Percentiles rank a stretch among this genome's conserved stretches.
phyloP scores from a whole-genome alignment of 2,329 filamentous ascomycete genomes.

The Ceratocystis alfenasii region DNA sequence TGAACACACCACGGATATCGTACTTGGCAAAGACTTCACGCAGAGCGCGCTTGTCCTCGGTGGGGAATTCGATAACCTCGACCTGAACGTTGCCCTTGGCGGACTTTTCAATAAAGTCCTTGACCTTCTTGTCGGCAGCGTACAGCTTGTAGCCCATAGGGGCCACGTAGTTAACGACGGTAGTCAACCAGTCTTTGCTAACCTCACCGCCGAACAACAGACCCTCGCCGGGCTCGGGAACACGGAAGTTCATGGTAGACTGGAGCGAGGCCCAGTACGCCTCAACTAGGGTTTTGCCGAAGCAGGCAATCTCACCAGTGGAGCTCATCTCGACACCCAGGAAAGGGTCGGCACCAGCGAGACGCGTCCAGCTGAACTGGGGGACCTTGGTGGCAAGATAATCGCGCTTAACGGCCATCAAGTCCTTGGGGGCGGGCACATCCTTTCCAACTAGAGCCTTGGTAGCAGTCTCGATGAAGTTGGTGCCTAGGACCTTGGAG shows the following conservation, averaged over 20 bases:
- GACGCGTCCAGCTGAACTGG: constrained; percentile 97
- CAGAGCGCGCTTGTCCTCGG: constrained; percentile 85
- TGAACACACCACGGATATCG: constrained; percentile 91
- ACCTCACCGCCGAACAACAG: constrained; percentile 85
- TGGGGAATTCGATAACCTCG: constrained; percentile 93
- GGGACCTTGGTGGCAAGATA: constrained; percentile 96
- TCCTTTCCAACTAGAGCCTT: constrained; percentile 78
- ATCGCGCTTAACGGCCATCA: constrained; percentile 80
- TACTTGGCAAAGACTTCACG: constrained; percentile 95
- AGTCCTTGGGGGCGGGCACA: constrained; percentile 72
- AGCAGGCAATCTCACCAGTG: constrained; percentile 97
- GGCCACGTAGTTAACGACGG: constrained; percentile 73
- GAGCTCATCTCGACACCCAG: constrained; percentile 95
- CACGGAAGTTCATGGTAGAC: constrained; percentile 89
- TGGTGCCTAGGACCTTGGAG: constrained; percentile 88
- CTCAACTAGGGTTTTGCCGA: constrained; percentile 88
- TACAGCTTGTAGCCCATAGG: constrained; percentile 92
- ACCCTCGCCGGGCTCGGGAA: constrained; percentile 88
- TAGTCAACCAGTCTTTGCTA: constrained; percentile 56
- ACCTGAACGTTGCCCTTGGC: constrained; percentile 57
- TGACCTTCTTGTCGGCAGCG: constrained; percentile 70
- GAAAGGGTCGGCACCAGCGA: constrained; percentile 93
- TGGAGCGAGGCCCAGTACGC: constrained; percentile 96
- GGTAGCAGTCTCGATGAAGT: constrained; percentile 94
- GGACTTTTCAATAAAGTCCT: constrained; percentile 64